These are phyloP conservation scores for Pythium volutum DNA, from an alignment of 352 stramenopile species.

Conservation along the genomic window DNA sequence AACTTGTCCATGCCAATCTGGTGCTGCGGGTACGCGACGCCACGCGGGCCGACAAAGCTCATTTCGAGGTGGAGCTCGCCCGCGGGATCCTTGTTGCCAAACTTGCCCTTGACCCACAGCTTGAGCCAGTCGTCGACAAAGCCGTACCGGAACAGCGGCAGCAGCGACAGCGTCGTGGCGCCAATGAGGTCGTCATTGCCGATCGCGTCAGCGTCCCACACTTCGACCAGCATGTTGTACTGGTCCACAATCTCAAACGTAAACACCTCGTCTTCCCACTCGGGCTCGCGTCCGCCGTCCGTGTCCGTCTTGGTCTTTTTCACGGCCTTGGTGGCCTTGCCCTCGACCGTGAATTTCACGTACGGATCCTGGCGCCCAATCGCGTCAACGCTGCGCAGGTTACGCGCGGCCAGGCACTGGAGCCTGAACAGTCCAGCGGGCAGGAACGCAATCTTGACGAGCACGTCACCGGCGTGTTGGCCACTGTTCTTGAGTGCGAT, in stretches of 20 bases:
- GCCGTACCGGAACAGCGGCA: conserved; percentile 90
- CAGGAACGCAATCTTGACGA: conserved; percentile 82
- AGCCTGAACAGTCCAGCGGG: conserved; percentile 68
- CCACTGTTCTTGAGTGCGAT: conserved; percentile 65
- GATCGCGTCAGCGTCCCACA: conserved; percentile 91
- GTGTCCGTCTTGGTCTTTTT: conserved; percentile 86
- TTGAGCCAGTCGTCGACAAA: conserved; percentile 88
- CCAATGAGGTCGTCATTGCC: conserved; percentile 91
- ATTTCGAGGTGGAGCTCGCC: conserved; percentile 88
- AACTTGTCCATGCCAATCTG: conserved; percentile 78
- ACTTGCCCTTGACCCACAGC: conserved; percentile 84
- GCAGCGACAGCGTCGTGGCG: conserved; percentile 69
- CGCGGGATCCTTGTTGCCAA: conserved; percentile 79
- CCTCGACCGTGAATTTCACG: conserved; percentile 75
- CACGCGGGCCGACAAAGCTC: conserved; percentile 76
- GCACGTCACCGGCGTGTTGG: conserved; percentile 67
- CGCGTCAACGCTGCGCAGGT: conserved; percentile 71
- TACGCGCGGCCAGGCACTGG: conserved; percentile 50
- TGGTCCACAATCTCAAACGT: conserved; percentile 93
- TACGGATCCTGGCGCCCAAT: conserved; percentile 78
- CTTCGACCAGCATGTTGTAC: conserved; percentile 87
- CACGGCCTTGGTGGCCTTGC: conserved; percentile 64
- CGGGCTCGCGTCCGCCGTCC: conserved; percentile 73
- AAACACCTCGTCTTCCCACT: conserved; percentile 84
- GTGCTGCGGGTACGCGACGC: conserved; percentile 90